These are phyloP conservation scores for Ramaria sp. DNA, from an alignment of 768 basidiomycete genomes.

Conservation along the genomic window DNA sequence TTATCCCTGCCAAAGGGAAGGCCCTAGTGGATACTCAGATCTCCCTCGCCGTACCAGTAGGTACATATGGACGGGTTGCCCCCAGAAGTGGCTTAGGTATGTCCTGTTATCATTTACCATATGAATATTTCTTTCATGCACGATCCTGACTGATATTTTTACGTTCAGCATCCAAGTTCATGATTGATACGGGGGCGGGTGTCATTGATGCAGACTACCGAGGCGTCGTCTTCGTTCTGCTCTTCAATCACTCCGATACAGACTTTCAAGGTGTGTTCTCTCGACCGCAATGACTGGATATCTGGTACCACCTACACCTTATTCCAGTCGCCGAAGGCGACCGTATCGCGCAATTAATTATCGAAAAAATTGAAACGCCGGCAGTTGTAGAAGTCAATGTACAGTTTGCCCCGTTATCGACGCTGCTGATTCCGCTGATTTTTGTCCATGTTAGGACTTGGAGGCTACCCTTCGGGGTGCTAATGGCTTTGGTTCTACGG, in stretches of 20 bases:
- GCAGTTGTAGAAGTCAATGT: slow-evolving; percentile 81
- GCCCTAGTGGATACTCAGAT: slow-evolving; percentile 86
- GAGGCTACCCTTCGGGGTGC: slow-evolving; percentile 77
- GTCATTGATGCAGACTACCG: slow-evolving; percentile 97
- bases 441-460: slow-evolving; percentile 45
- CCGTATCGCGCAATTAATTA: slow-evolving; percentile 89
- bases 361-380: slow-evolving; percentile 84
- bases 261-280: slow-evolving; percentile 67
- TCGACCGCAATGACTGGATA: background rate
- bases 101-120: slow-evolving; percentile 16
- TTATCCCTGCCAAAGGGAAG: slow-evolving; percentile 82
- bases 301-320: background rate
- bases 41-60: slow-evolving; percentile 86
- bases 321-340: slow-evolving; percentile 79
- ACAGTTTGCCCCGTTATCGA: slow-evolving; percentile 18
- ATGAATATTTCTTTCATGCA: background rate
- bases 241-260: slow-evolving; percentile 86
- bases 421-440: background rate
- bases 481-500: slow-evolving; percentile 92
- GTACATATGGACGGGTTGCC: slow-evolving; percentile 94
- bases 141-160: background rate
- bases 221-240: slow-evolving; percentile 79
- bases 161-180: slow-evolving; percentile 79
- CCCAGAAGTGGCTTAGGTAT: slow-evolving; percentile 90
- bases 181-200: slow-evolving; percentile 96